phyloP scores from a whole-genome alignment of 139 green algal species.

The Chlorella sp. region DNA sequence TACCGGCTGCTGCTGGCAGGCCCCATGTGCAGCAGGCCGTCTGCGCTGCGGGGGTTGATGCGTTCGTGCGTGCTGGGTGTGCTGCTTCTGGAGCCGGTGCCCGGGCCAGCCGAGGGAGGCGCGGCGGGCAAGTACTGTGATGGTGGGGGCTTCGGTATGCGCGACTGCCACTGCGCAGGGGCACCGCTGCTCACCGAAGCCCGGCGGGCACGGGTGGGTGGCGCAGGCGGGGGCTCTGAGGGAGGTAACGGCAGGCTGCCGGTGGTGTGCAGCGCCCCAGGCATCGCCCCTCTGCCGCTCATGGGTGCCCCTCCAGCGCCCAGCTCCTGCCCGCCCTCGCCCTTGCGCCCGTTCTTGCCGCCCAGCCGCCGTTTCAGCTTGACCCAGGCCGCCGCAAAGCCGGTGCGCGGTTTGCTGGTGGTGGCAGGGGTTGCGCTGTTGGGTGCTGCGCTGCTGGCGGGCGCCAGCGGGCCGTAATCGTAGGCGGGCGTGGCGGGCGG shows the following conservation, averaged over 20 bases:
- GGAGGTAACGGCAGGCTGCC: neutral
- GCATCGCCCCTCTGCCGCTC: neutral
- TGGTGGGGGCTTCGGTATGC: no score
- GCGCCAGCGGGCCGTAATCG: neutral
- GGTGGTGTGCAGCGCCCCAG: neutral
- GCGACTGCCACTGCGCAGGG: neutral
- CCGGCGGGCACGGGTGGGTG: neutral
- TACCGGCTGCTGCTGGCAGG: neutral
- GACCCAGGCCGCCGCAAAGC: neutral
- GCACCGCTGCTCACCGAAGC: neutral
- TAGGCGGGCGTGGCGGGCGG: slow-evolving; percentile 2
- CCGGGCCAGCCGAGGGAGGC: neutral
- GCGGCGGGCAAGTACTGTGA: neutral
- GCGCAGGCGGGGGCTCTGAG: neutral
- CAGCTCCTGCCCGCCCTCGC: neutral
- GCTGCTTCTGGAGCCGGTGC: neutral
- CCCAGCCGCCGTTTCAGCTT: neutral
- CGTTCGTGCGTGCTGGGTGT: neutral
- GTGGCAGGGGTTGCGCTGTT: neutral
- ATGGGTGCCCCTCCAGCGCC: neutral
- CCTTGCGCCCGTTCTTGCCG: neutral
- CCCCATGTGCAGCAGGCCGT: neutral
- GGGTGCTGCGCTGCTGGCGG: neutral
- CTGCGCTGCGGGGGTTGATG: neutral
- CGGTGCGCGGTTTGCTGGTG: neutral